phyloP scores from a whole-genome alignment of 805 yeast genomes.

The Sugiyamaella chiloensis region DNA sequence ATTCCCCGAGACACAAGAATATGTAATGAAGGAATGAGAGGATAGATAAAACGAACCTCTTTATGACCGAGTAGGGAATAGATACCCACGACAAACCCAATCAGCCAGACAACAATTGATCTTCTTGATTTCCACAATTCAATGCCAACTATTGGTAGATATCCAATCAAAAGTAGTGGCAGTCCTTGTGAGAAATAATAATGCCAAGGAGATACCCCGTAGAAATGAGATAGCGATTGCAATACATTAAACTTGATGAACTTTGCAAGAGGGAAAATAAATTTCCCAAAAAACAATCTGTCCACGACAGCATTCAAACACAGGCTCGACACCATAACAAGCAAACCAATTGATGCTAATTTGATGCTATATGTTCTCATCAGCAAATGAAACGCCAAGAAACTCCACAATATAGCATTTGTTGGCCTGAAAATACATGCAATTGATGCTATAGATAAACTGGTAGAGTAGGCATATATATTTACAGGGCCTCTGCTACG shows the following conservation, averaged over 20 bases:
- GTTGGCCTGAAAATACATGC: slow-evolving; percentile 82
- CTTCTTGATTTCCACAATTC: slow-evolving; percentile 37
- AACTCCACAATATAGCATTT: slow-evolving; percentile 71
- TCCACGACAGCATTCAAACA: slow-evolving; percentile 48
- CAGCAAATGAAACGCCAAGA: slow-evolving; percentile 45
- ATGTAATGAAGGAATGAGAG: slow-evolving; percentile 72
- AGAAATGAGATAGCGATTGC: slow-evolving; percentile 69
- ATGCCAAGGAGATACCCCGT: slow-evolving; percentile 81
- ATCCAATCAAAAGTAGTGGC: slow-evolving; percentile 69
- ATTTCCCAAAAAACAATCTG: slow-evolving; percentile 49
- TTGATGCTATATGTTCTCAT: slow-evolving; percentile 14
- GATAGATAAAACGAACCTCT: slow-evolving; percentile 87
- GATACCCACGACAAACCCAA: slow-evolving; percentile 45
- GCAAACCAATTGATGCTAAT: slow-evolving; percentile 25
- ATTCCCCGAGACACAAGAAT: slow-evolving; percentile 47
- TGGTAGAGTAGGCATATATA: slow-evolving; percentile 29
- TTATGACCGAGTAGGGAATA: slow-evolving; percentile 78
- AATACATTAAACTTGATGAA: slow-evolving; percentile 78
- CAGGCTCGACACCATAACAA: slow-evolving; percentile 32
- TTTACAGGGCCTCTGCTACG: slow-evolving; percentile 17
- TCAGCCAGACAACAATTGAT: slow-evolving; percentile 29
- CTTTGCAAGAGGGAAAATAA: slow-evolving; percentile 60
- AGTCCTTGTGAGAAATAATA: slow-evolving; percentile 81
- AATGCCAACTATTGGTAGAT: slow-evolving; percentile 56
- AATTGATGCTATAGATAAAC: slow-evolving; percentile 53